Percentiles rank a stretch among this genome's conserved stretches.
These are phyloP conservation scores for Olyra latifolia DNA, from an alignment of 176 grass and related monocot genomes.

Conservation along the genomic window DNA sequence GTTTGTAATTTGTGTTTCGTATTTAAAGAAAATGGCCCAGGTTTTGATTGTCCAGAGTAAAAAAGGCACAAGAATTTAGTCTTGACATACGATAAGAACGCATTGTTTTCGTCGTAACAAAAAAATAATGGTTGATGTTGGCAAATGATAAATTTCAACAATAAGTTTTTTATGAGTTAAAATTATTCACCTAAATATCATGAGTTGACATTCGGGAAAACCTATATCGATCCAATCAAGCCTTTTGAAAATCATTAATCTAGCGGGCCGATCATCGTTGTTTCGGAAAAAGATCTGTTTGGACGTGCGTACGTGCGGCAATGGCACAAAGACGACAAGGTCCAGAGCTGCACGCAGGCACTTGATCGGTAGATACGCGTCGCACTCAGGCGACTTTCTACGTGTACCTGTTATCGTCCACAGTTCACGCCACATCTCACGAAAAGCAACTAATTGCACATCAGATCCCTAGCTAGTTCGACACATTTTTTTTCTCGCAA, in stretches of 20 bases:
- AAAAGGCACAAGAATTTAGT: too few relatives aligned
- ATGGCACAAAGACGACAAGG: neutral
- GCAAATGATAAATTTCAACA: too few relatives aligned
- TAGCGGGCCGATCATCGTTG: neutral
- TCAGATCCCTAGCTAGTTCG: neutral
- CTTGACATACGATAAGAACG: too few relatives aligned
- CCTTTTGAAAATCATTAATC: neutral
- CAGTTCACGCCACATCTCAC: neutral
- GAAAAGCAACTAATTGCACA: neutral
- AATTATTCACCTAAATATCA: neutral
- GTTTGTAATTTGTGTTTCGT: too few relatives aligned
- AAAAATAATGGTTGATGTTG: too few relatives aligned
- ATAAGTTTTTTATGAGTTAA: too few relatives aligned
- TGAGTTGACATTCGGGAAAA: neutral
- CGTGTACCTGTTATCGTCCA: constrained; percentile 5
- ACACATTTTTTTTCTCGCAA: too few relatives aligned
- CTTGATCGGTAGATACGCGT: constrained; percentile 22
- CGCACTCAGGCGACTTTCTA: constrained; percentile 30
- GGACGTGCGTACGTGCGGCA: neutral
- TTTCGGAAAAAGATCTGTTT: neutral
- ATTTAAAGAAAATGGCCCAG: too few relatives aligned
- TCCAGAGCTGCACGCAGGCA: neutral
- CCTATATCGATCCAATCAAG: neutral
- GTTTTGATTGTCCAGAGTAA: too few relatives aligned
- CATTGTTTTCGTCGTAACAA: too few relatives aligned